Conservation (phyloP, 345 rosid species). For the Litchi chinensis region DNA sequence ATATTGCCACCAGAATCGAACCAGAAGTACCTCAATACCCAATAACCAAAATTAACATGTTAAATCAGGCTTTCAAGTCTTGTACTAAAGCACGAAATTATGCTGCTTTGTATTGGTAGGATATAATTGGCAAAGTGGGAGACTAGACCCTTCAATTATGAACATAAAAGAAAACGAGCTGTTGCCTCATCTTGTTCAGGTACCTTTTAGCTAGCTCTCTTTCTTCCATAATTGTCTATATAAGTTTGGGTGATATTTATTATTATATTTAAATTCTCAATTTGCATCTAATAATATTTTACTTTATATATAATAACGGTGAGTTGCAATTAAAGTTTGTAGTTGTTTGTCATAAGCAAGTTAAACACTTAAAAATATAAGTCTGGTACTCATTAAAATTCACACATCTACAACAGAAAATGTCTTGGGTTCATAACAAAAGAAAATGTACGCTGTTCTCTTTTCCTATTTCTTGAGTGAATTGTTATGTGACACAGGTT, state of each 20-base stretch:
- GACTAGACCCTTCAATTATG: slow-evolving; percentile 80
- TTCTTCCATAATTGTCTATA: neutral
- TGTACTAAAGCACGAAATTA: neutral
- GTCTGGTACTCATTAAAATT: too few relatives aligned
- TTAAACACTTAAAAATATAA: too few relatives aligned
- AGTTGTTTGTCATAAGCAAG: too few relatives aligned
- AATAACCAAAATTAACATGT: neutral
- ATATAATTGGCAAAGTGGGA: slow-evolving; percentile 73
- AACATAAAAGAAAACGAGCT: slow-evolving; percentile 42
- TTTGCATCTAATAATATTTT: too few relatives aligned
- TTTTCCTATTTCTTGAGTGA: neutral
- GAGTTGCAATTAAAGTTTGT: too few relatives aligned
- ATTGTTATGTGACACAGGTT: slow-evolving; percentile 31
- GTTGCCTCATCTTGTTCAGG: slow-evolving; percentile 77
- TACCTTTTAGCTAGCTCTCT: slow-evolving; percentile 1
- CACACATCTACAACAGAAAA: too few relatives aligned
- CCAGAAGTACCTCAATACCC: neutral
- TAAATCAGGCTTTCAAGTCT: neutral
- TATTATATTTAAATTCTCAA: too few relatives aligned
- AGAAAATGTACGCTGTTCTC: too few relatives aligned
- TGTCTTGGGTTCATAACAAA: too few relatives aligned
- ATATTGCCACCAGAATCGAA: neutral
- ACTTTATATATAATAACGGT: too few relatives aligned
- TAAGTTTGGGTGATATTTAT: too few relatives aligned
- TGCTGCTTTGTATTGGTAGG: slow-evolving; percentile 38